Conservation (phyloP, 768 basidiomycete species). For the Paxillus ammoniavirescens region DNA sequence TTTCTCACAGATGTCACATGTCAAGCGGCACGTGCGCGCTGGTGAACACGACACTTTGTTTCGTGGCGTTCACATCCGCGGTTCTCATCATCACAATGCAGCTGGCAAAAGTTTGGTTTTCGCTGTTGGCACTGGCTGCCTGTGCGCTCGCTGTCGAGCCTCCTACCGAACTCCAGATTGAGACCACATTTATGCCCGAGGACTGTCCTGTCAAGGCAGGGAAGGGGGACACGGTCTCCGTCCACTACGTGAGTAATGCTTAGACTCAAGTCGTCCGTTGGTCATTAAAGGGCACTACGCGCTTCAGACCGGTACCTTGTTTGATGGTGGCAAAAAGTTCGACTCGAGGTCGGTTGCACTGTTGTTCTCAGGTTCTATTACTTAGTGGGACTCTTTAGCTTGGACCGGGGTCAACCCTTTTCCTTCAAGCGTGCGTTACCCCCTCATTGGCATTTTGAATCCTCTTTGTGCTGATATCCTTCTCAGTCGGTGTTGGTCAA, state of each 20-base stretch:
- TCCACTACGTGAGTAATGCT: slow-evolving; percentile 70
- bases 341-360: slow-evolving; percentile 69
- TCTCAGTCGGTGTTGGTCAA: slow-evolving; percentile 70
- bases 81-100: slow-evolving; percentile 45
- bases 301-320: slow-evolving; percentile 75
- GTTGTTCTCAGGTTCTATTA: neutral
- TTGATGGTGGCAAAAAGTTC: slow-evolving; percentile 76
- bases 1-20: neutral
- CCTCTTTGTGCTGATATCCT: neutral
- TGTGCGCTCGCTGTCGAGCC: slow-evolving; percentile 46
- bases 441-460: neutral
- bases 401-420: slow-evolving; percentile 73
- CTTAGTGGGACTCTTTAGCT: slow-evolving; percentile 35
- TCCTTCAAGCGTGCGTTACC: slow-evolving; percentile 66
- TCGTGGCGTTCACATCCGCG: neutral
- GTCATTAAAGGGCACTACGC: slow-evolving; percentile 2
- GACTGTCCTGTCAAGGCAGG: slow-evolving; percentile 53
- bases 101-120: slow-evolving; percentile 44
- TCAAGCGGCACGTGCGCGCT: slow-evolving; percentile 5
- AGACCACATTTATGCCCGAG: slow-evolving; percentile 58
- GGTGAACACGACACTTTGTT: no score
- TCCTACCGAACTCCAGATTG: slow-evolving; percentile 58
- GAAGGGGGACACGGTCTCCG: slow-evolving; percentile 63
- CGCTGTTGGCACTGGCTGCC: slow-evolving; percentile 46
- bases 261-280: neutral